Conservation (phyloP, 352 stramenopile genomes). For the Albugo candida region DNA sequence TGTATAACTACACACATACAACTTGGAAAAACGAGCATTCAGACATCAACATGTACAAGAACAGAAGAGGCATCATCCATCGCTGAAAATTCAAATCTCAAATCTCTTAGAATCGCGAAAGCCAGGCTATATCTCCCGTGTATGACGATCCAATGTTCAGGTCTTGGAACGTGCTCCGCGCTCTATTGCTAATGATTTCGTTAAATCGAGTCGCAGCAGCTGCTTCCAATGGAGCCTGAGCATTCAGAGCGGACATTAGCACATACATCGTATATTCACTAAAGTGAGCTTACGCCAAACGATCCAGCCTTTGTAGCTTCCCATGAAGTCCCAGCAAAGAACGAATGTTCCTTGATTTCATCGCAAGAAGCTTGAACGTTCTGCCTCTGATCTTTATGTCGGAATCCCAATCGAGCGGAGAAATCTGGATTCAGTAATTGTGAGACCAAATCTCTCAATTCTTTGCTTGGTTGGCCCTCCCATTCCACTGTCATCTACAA, state of each 20-base stretch:
- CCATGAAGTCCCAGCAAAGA: constrained; percentile 70
- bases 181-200: constrained; percentile 22
- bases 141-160: constrained; percentile 61
- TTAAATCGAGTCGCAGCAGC: constrained; percentile 51
- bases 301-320: constrained; percentile 61
- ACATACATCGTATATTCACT: neutral
- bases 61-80: neutral
- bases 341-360: constrained; percentile 58
- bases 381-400: constrained; percentile 18
- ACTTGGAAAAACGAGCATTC: too few species aligned
- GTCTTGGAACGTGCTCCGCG: constrained; percentile 19
- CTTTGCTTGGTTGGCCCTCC: constrained; percentile 37
- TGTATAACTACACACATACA: too few species aligned
- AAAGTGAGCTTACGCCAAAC: constrained; percentile 34
- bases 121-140: constrained; percentile 48
- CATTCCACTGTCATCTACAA: constrained; percentile 40
- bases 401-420: constrained; percentile 29
- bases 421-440: constrained; percentile 39
- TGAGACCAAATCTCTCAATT: constrained; percentile 53
- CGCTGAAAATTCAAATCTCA: neutral
- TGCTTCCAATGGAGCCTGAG: constrained; percentile 48
- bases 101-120: constrained; percentile 38
- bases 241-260: constrained; percentile 1
- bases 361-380: constrained; percentile 29
- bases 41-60: too few species aligned